Evolutionary conservation across 1,284 basidiomycete species (phyloP), one percentile per base, ranked within the genome.

Genomic region (Ceratobasidium papillatum): DNA sequence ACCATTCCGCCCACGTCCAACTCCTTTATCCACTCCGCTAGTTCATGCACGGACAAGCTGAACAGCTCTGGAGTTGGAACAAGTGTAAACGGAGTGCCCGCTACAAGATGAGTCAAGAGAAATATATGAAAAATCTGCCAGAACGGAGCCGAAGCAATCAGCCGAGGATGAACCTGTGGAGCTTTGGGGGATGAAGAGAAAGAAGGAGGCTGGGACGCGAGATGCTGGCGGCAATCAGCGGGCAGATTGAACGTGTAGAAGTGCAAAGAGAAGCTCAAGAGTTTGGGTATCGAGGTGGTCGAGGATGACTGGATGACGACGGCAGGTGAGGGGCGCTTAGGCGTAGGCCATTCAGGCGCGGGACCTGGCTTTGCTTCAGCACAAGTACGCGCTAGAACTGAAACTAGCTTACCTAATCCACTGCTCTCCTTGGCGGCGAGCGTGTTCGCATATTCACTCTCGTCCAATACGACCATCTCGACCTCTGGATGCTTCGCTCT

Each of bases 251-350:
- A 3, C 3, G 66, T 71, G n/a, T 71, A 59, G 38, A n/a, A 71
- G n/a, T 71, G 41, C 2, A 71, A 27, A 14, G 66, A 71, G 38
- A 71, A 71, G 38, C 54, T 41, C 52, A 59, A 25, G 11, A 71
- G 34, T 30, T 71, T 71, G 22, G 54, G 27, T 17, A 17, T 36
- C 7, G 2, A 22, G 30, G 54, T 59, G 5, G 66, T 32, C 4
- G 45, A n/a, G 17, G 66, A 58, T 0, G 54, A 58, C 27, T 71
- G 52, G 34, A 69, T 43, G n/a, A 69, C 45, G 3, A 56, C 12
- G 3, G 52, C 52, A 7, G 66, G 66, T 4, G 52, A 43, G 19
- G 52, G 66, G 17, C 65, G 65, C 22, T 41, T 17, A 1, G 52
- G 52, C 17, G 30, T 34, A 12, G 62, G 62, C 62, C 62, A 64